Conservation (phyloP, 1,284 basidiomycete species). For the Lignosus rhinocerotis region DNA sequence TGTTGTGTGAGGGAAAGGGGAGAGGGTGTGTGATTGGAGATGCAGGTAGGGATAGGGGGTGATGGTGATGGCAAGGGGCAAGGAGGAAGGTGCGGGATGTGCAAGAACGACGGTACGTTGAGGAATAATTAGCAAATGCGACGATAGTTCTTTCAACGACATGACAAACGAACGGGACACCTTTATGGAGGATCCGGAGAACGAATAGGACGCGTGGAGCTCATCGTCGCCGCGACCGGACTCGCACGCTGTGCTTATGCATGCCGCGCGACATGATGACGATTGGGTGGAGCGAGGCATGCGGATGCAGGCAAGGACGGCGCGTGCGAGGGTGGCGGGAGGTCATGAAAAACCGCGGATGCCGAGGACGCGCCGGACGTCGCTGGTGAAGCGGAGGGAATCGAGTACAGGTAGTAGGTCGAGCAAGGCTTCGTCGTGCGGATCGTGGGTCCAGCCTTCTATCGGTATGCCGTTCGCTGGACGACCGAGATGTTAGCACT, state of each 20-base stretch:
- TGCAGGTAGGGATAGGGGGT: not conserved
- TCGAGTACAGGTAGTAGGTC: conserved; percentile 96
- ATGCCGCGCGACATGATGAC: not conserved
- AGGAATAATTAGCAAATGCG: conserved; percentile 25
- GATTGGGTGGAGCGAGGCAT: not conserved
- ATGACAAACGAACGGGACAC: conserved; percentile 2
- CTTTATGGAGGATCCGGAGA: not conserved
- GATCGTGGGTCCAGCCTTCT: conserved; percentile 99
- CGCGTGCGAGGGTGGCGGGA: not conserved
- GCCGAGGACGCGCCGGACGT: conserved; percentile 92
- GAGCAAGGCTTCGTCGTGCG: conserved; percentile 93
- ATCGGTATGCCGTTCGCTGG: conserved; percentile 95
- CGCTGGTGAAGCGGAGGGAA: conserved; percentile 92
- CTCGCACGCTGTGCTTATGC: not conserved
- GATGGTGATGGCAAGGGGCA: too few species aligned
- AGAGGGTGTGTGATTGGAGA: not conserved
- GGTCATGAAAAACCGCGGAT: conserved; percentile 62
- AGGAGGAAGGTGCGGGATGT: not conserved
- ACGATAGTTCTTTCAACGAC: conserved; percentile 24
- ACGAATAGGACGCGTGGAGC: not conserved
- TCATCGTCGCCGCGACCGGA: not conserved
- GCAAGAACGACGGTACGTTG: conserved; percentile 11
- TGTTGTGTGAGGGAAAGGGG: not conserved
- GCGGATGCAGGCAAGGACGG: not conserved
- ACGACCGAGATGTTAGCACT: not conserved